phyloP scores from a whole-genome alignment of 2,329 filamentous ascomycete genomes.

The Immersiporthe knoxdaviesiana region DNA sequence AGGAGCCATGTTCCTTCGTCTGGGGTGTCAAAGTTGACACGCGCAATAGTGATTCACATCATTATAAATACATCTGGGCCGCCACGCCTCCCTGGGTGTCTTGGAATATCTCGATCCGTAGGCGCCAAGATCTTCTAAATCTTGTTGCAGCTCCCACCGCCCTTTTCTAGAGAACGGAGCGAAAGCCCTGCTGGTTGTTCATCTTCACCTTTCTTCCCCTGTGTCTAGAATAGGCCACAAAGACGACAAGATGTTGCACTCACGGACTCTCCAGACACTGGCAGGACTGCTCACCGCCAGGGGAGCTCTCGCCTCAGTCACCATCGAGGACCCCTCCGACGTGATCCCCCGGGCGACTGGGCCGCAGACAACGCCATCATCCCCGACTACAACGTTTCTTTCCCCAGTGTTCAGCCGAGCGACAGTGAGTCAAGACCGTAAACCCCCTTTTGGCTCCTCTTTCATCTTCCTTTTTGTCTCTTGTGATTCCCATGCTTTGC shows the following conservation, averaged over 20 bases:
- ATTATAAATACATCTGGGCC: neutral
- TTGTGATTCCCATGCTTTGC: neutral
- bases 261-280: neutral
- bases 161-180: neutral
- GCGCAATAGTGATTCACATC: neutral
- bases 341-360: conserved; percentile 30
- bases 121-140: neutral
- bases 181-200: neutral
- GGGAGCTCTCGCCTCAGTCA: conserved; percentile 38
- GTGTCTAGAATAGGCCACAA: neutral
- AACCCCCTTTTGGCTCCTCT: too few species aligned
- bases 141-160: neutral
- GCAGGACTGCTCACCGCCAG: neutral
- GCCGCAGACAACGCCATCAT: conserved; percentile 32
- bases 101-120: neutral
- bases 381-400: conserved; percentile 27
- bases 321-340: conserved; percentile 29
- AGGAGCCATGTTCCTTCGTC: neutral
- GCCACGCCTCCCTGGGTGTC: neutral
- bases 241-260: neutral
- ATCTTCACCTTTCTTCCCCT: neutral
- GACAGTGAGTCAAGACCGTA: neutral
- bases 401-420: neutral
- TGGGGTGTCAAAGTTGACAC: neutral
- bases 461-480: too few species aligned